Evolutionary conservation across 148 eudicot species (phyloP).

Genomic region (Mesembryanthemum crystallinum): DNA sequence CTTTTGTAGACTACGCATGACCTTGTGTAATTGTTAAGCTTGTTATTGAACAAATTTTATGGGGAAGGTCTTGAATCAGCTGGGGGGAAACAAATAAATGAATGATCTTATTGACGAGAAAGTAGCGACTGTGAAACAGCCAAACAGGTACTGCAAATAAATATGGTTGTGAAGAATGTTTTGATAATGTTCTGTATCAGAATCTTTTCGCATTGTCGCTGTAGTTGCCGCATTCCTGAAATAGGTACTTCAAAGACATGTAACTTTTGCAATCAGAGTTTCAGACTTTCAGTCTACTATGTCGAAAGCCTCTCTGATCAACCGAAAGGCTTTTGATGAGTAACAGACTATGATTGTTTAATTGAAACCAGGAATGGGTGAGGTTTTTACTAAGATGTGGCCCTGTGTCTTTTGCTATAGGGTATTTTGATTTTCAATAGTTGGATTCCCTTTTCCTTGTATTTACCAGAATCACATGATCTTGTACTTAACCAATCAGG

Average conservation of each 20-base stretch:
- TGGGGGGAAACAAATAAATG: too few species aligned
- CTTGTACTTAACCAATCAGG: neutral
- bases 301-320: neutral
- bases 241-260: neutral
- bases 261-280: neutral
- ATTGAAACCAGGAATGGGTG: neutral
- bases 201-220: neutral
- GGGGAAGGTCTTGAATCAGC: neutral
- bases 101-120: neutral
- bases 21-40: neutral
- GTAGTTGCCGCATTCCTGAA: neutral
- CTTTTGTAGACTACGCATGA: neutral
- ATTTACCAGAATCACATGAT: neutral
- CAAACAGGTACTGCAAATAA: neutral
- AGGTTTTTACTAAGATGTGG: neutral
- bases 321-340: too few species aligned
- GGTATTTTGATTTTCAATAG: neutral
- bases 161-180: too few species aligned
- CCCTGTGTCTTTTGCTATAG: neutral
- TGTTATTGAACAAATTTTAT: neutral
- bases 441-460: neutral
- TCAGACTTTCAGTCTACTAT: neutral
- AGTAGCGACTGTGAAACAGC: neutral
- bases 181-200: neutral
- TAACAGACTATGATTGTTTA: neutral